Evolutionary conservation across 495 filamentous ascomycete species (phyloP).

Genomic region (Pyrenula massariospora): DNA sequence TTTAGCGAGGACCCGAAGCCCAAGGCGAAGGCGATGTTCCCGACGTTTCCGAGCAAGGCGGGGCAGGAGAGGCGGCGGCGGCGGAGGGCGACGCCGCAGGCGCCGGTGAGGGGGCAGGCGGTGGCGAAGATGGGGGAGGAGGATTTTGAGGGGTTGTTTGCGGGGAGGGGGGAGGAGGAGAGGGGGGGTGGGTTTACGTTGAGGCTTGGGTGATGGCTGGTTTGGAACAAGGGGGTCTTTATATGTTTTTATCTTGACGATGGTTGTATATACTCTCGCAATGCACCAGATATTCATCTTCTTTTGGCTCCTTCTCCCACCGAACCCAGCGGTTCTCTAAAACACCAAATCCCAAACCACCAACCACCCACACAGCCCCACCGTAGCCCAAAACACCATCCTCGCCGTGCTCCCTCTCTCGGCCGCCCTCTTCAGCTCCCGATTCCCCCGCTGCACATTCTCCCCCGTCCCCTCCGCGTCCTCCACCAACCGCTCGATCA

Average conservation of each 20-base stretch:
- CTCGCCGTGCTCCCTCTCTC: conserved; percentile 73
- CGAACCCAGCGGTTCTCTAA: conserved; percentile 33
- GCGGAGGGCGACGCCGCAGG: conserved; percentile 57
- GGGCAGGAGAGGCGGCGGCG: conserved; percentile 72
- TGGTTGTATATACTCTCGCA: too few species aligned
- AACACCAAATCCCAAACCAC: conserved; percentile 92
- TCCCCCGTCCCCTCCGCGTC: conserved; percentile 71
- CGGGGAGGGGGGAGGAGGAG: conserved; percentile 56
- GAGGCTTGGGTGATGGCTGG: conserved; percentile 41
- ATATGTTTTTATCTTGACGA: too few species aligned
- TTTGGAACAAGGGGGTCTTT: too few species aligned
- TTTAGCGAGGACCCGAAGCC: conserved; percentile 82
- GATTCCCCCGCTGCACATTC: conserved; percentile 83
- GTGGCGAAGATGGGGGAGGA: conserved; percentile 53
- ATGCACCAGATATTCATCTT: too few species aligned
- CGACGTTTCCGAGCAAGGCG: conserved; percentile 88
- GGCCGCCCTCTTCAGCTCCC: conserved; percentile 75
- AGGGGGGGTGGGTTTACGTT: conserved; percentile 75
- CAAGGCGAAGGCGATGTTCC: conserved; percentile 78
- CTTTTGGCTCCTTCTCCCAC: too few species aligned
- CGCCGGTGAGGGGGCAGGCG: conserved; percentile 66
- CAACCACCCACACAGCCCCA: conserved; percentile 67
- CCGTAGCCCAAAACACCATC: conserved; percentile 80
- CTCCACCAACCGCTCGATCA: conserved; percentile 77
- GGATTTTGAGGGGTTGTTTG: conserved; percentile 72